phyloP scores from a whole-genome alignment of 805 yeast species.

The Monosporozyma solicola region DNA sequence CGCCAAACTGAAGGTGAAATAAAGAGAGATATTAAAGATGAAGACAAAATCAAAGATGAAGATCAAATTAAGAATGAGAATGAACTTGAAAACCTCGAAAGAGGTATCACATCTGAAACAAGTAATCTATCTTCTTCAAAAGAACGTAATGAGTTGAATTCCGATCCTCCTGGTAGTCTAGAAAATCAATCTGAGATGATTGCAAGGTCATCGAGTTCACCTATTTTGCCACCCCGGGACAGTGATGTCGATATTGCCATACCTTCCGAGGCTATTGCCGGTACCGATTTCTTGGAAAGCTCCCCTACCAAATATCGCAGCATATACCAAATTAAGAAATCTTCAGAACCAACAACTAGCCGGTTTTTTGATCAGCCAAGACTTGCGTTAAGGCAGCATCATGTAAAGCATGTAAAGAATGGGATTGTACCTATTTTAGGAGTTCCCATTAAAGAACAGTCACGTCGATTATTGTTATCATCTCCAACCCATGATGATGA shows the following conservation, averaged over 20 bases:
- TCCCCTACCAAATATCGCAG: conserved; percentile 8
- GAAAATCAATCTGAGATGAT: not conserved
- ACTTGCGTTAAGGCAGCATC: not conserved
- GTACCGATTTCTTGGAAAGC: conserved; percentile 10
- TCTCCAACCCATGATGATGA: not conserved
- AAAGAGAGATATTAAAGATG: not conserved
- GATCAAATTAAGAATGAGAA: not conserved
- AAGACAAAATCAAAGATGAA: not conserved
- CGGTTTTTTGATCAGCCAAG: not conserved
- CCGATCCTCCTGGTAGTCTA: conserved; percentile 1
- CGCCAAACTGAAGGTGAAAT: not conserved
- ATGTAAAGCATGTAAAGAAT: not conserved
- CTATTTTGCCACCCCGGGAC: not conserved
- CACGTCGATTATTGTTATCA: not conserved
- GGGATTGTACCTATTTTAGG: not conserved
- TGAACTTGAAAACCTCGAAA: not conserved
- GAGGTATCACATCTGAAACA: not conserved
- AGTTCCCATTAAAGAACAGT: not conserved
- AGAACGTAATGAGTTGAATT: not conserved
- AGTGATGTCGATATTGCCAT: not conserved
- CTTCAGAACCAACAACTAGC: not conserved
- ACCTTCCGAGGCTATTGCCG: not conserved
- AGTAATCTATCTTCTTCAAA: not conserved
- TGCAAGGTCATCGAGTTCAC: not conserved
- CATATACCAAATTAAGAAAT: not conserved